Conservation (phyloP, 2,329 filamentous ascomycete species). For the Xylariaceae sp. region DNA sequence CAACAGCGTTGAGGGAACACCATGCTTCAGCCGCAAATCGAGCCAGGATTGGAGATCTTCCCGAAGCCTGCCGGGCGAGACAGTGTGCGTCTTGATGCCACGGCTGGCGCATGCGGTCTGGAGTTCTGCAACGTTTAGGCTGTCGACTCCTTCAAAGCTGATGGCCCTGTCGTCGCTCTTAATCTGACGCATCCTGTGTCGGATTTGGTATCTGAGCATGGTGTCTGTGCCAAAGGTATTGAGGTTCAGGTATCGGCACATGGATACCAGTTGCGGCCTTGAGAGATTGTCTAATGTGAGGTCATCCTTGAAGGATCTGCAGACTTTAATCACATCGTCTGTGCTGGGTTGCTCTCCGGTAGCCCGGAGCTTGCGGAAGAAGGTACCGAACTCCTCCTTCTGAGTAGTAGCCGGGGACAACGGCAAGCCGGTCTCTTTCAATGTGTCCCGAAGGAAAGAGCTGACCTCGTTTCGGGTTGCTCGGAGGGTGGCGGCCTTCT, state of each 20-base stretch:
- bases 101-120: slow-evolving; percentile 89
- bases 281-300: slow-evolving; percentile 95
- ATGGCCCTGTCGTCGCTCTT: slow-evolving; percentile 97
- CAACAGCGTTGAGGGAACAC: slow-evolving; percentile 91
- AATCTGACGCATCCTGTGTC: slow-evolving; percentile 98
- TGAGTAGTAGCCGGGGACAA: slow-evolving; percentile 79
- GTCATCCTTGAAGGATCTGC: slow-evolving; percentile 98
- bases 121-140: slow-evolving; percentile 86
- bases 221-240: slow-evolving; percentile 96
- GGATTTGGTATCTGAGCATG: slow-evolving; percentile 95
- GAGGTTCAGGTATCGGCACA: slow-evolving; percentile 98
- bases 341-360: slow-evolving; percentile 86
- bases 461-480: slow-evolving; percentile 92
- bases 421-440: slow-evolving; percentile 90
- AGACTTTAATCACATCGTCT: slow-evolving; percentile 95
- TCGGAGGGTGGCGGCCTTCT: slow-evolving; percentile 76
- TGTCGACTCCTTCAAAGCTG: slow-evolving; percentile 87
- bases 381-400: slow-evolving; percentile 90
- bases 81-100: slow-evolving; percentile 86
- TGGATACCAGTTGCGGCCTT: slow-evolving; percentile 89
- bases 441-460: slow-evolving; percentile 78
- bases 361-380: slow-evolving; percentile 92
- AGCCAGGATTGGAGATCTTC: slow-evolving; percentile 93
- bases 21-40: slow-evolving; percentile 85
- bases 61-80: slow-evolving; percentile 81